Conservation (phyloP, 495 filamentous ascomycete species). For the Hapsidospora chrysogenum region DNA sequence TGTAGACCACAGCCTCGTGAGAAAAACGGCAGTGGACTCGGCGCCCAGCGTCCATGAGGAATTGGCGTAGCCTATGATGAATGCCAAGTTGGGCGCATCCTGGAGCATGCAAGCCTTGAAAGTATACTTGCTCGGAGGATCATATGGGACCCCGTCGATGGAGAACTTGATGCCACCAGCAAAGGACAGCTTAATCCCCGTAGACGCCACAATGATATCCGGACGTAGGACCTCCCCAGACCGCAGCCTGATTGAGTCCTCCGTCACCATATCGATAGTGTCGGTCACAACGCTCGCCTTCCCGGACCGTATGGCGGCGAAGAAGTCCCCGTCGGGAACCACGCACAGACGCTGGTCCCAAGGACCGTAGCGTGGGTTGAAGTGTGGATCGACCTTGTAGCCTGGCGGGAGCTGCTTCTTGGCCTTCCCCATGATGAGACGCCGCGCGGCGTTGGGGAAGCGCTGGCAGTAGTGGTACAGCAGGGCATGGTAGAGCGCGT, state of each 20-base stretch:
- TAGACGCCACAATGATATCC: slow-evolving; percentile 64
- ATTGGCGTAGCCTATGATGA: slow-evolving; percentile 29
- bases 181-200: slow-evolving; percentile 43
- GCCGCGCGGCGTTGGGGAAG: slow-evolving; percentile 35
- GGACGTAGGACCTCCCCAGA: slow-evolving; percentile 40
- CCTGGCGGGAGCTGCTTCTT: slow-evolving; percentile 33
- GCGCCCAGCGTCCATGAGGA: slow-evolving; percentile 40
- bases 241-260: slow-evolving; percentile 36
- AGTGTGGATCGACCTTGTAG: slow-evolving; percentile 38
- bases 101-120: slow-evolving; percentile 30
- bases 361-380: slow-evolving; percentile 54
- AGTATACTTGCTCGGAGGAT: slow-evolving; percentile 36
- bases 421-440: slow-evolving; percentile 23
- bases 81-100: slow-evolving; percentile 19
- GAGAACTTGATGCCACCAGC: slow-evolving; percentile 29
- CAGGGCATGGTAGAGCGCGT: slow-evolving; percentile 12
- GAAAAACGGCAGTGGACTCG: slow-evolving; percentile 13
- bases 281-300: slow-evolving; percentile 51
- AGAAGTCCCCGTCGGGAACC: slow-evolving; percentile 60
- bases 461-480: slow-evolving; percentile 11
- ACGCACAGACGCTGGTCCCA: slow-evolving; percentile 64
- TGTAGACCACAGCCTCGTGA: background rate
- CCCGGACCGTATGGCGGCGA: slow-evolving; percentile 35
- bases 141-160: slow-evolving; percentile 36
- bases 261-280: slow-evolving; percentile 43